Evolutionary conservation across 2,329 filamentous ascomycete genomes (phyloP), one percentile per base, ranked within the genome.

Genomic region (Fusarium hostae): DNA sequence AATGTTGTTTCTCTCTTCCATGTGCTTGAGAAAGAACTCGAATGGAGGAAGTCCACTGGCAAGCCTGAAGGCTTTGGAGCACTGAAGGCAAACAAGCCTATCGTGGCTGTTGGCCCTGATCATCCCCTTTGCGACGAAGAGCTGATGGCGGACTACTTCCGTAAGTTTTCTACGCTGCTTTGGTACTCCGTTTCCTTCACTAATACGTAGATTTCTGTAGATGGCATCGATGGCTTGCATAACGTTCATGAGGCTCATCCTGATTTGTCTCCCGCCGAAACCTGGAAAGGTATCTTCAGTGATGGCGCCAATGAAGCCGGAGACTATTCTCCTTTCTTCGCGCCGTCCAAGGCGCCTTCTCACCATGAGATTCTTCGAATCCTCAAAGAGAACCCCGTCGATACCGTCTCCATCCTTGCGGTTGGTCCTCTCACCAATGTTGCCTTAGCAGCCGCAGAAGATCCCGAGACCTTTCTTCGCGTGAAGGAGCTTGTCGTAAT

Each of bases 391-490:
- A 94, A 96, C 77, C 94, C 95, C 11, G 87, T 87, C 9, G 90
- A 94, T 78, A 96, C 93, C 2, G 90, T 99, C 75, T 95, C 92
- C n/a, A 93, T 99, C 78, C 90, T 97, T 40, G 93, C 93, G 28
- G 87, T 98, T 52, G 96, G 96, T 0, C 96, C 96, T 2, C 84
- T 98, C 74, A 98, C 96, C n/a, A 99, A 97, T 79, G 84, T 97
- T 34, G 96, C 96, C 2, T 82, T 97, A 30, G 96, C 96, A 6
- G 95, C 96, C 5, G 91, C 94, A 18, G 90, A 94, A 77, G 95
- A 98, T 74, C 91, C 95, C 0, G 94, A 95, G 81, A 91, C 94
- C 1, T 98, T 99, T 81, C 86, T 99, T 60, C 90, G 90, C 45
- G 93, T 91, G 52, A 97, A 97, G 80, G 94, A 98, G 81, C 88